Conservation (phyloP, 2,329 filamentous ascomycete species). For the Ceratocystis huliohia region DNA sequence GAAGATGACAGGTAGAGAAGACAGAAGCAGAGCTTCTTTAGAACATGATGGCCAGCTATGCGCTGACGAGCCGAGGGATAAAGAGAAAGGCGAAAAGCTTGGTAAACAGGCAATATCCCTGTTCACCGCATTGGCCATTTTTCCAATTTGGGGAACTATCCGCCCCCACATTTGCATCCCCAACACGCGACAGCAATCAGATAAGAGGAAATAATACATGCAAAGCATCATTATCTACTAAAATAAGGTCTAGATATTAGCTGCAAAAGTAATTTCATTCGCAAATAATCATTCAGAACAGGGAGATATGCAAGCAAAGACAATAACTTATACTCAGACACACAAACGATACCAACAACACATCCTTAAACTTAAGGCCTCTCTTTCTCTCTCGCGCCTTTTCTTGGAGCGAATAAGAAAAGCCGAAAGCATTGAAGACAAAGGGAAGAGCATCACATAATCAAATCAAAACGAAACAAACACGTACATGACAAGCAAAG, state of each 20-base stretch:
- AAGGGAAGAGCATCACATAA: neutral
- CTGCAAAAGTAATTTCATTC: neutral
- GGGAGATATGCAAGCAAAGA: neutral
- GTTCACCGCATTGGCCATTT: neutral
- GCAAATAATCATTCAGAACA: neutral
- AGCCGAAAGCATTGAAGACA: neutral
- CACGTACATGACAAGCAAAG: neutral
- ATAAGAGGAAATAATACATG: no score
- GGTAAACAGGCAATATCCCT: neutral
- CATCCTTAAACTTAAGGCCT: neutral
- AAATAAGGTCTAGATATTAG: no score
- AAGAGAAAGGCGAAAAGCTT: neutral
- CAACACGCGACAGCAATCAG: neutral
- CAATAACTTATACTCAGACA: neutral
- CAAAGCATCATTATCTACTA: no score
- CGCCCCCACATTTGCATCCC: neutral
- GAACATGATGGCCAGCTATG: neutral
- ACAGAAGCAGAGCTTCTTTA: no score
- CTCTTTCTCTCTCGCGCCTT: neutral
- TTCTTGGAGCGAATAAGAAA: no score
- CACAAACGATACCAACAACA: neutral
- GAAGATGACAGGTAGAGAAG: no score
- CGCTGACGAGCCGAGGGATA: neutral
- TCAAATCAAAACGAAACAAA: neutral
- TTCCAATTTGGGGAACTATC: neutral